A percentile compares a stretch with the other conserved stretches of the same genome.
Conservation (phyloP, 2,329 filamentous ascomycete species). For the Alternaria angustiovoidea region DNA sequence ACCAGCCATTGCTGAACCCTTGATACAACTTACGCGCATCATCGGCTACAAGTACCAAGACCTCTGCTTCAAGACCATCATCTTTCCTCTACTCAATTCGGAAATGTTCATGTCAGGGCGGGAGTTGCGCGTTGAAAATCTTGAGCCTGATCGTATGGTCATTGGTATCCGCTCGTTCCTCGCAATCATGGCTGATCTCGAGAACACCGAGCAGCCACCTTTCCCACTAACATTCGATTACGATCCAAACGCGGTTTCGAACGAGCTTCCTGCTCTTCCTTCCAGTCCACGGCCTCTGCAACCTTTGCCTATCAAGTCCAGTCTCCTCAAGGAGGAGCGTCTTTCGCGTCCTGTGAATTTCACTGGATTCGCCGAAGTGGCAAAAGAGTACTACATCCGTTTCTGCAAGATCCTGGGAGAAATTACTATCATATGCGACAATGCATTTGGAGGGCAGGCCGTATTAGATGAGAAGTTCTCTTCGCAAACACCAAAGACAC, state of each 20-base stretch:
- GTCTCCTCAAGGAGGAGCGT: constrained; percentile 65
- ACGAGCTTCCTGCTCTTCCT: constrained; percentile 44
- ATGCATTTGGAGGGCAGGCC: constrained; percentile 95
- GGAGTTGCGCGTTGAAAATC: constrained; percentile 85
- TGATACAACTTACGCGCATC: constrained; percentile 93
- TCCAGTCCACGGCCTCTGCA: constrained; percentile 45
- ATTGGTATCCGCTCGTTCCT: constrained; percentile 95
- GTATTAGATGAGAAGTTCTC: constrained; percentile 95
- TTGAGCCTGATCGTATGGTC: constrained; percentile 97
- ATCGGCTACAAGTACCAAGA: constrained; percentile 95
- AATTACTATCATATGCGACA: constrained; percentile 95
- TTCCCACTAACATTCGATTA: constrained; percentile 75
- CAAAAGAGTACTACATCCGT: constrained; percentile 83
- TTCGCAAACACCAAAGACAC: constrained; percentile 87
- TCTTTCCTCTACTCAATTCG: constrained; percentile 95
- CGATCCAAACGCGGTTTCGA: constrained; percentile 54
- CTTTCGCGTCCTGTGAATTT: constrained; percentile 71
- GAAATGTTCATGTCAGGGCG: constrained; percentile 81
- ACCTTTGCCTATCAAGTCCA: constrained; percentile 44
- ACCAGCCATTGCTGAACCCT: constrained; percentile 80
- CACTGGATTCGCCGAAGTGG: constrained; percentile 72
- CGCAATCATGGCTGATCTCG: constrained; percentile 89
- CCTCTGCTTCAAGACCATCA: constrained; percentile 87
- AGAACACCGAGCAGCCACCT: constrained; percentile 83
- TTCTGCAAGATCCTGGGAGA: constrained; percentile 97